These are phyloP conservation scores for Epichloe elymi DNA, from an alignment of 2,329 filamentous ascomycete genomes.

Conservation along the genomic window DNA sequence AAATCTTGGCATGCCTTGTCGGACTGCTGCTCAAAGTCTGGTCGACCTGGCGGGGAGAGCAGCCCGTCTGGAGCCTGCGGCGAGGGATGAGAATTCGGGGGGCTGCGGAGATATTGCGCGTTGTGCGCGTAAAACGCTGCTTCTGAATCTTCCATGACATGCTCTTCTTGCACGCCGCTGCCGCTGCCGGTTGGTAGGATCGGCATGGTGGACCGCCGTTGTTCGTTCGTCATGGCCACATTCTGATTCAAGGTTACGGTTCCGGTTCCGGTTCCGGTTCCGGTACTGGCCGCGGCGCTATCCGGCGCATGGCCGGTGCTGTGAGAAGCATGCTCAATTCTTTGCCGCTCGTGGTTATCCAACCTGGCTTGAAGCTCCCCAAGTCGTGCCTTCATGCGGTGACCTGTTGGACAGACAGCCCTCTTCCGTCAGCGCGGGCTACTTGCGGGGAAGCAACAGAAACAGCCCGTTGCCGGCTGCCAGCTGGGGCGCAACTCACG, in stretches of 20 bases:
- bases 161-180: constrained; percentile 8
- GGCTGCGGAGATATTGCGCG: constrained; percentile 9
- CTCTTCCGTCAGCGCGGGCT: not conserved
- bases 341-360: constrained; percentile 14
- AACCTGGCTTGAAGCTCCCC: constrained; percentile 18
- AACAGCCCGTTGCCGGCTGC: not conserved
- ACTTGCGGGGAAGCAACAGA: no score
- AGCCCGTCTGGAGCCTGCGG: constrained; percentile 7
- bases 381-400: constrained; percentile 19
- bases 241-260: not conserved
- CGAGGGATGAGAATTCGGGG: constrained; percentile 9
- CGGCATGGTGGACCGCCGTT: constrained; percentile 1
- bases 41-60: constrained; percentile 9
- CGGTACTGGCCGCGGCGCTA: not conserved
- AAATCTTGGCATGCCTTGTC: constrained; percentile 11
- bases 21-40: constrained; percentile 4
- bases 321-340: constrained; percentile 3
- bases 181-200: constrained; percentile 4
- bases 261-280: no score
- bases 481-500: constrained; percentile 11
- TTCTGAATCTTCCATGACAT: constrained; percentile 4
- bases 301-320: not conserved
- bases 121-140: constrained; percentile 7
- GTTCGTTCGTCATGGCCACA: not conserved
- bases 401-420: constrained; percentile 8